A percentile compares a stretch with the other conserved stretches of the same genome.
These are phyloP conservation scores for Immersiella caudata DNA, from an alignment of 495 filamentous ascomycete species.

Conservation along the genomic window DNA sequence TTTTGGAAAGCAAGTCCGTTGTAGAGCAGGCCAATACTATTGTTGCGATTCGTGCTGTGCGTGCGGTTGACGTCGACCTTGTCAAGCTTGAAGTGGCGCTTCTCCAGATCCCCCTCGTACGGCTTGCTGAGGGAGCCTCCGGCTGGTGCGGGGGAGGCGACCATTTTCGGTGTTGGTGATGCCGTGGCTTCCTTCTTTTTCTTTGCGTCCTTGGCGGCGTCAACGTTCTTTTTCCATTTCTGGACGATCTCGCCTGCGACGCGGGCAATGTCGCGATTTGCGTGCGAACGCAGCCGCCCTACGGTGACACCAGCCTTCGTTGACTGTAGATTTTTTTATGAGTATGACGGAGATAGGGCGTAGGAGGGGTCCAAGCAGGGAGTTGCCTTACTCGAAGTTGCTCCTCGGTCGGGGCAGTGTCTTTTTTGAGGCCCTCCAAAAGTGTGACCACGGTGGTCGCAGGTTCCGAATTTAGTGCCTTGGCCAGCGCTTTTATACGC, in stretches of 20 bases:
- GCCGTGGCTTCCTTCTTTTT: slow-evolving; percentile 45
- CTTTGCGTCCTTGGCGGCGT: slow-evolving; percentile 63
- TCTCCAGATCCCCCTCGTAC: slow-evolving; percentile 72
- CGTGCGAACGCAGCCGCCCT: slow-evolving; percentile 76
- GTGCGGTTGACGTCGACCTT: slow-evolving; percentile 72
- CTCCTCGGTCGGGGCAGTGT: slow-evolving; percentile 82
- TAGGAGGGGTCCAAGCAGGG: slow-evolving; percentile 17
- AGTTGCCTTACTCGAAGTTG: slow-evolving; percentile 63
- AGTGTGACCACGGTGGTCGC: slow-evolving; percentile 65
- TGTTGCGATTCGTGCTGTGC: slow-evolving; percentile 70
- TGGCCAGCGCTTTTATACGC: slow-evolving; percentile 72
- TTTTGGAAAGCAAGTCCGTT: slow-evolving; percentile 71
- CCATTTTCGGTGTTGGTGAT: slow-evolving; percentile 44
- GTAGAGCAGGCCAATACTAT: slow-evolving; percentile 87
- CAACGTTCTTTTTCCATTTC: slow-evolving; percentile 84
- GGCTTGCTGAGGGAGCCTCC: slow-evolving; percentile 52
- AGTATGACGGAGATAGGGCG: background rate
- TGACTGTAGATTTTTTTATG: slow-evolving; percentile 50
- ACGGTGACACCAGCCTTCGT: slow-evolving; percentile 90
- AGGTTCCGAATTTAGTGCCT: slow-evolving; percentile 72
- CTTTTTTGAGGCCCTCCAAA: slow-evolving; percentile 75
- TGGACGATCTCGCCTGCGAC: slow-evolving; percentile 78
- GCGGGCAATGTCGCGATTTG: slow-evolving; percentile 72
- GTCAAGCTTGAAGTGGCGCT: slow-evolving; percentile 79
- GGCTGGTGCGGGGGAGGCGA: slow-evolving; percentile 47